Percentiles rank a stretch among this genome's conserved stretches.
These are phyloP conservation scores for Diplodia intermedia DNA, from an alignment of 2,329 filamentous ascomycete genomes.

Conservation along the genomic window DNA sequence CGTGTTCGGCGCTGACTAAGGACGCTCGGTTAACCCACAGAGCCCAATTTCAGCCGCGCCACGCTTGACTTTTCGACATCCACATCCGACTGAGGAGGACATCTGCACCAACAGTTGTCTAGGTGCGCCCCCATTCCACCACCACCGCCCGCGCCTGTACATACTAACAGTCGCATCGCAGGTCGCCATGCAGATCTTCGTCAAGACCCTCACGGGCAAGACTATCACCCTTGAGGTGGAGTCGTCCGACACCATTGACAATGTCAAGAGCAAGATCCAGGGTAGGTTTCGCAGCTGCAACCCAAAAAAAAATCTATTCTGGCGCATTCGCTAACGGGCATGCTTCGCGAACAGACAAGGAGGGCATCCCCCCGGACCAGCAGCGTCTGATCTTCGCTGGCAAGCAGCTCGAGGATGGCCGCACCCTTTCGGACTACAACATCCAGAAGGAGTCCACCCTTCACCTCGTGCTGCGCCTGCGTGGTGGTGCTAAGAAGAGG, in stretches of 20 bases:
- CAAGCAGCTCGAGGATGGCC: constrained; percentile 99
- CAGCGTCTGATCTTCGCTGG: constrained; percentile 99
- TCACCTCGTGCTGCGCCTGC: constrained; percentile 95
- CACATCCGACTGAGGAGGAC: constrained; percentile 66
- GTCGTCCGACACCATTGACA: constrained; percentile 99
- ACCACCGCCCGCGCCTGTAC: neutral
- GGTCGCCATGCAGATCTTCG: constrained; percentile 59
- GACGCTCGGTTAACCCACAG: constrained; percentile 23
- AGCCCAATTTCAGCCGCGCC: constrained; percentile 29
- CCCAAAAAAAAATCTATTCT: neutral
- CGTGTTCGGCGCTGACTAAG: constrained; percentile 21
- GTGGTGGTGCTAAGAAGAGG: constrained; percentile 98
- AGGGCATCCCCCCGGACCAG: constrained; percentile 98
- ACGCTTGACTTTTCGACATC: constrained; percentile 37
- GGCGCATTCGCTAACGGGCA: constrained; percentile 39
- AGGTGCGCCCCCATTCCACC: constrained; percentile 50
- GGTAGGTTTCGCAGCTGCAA: constrained; percentile 53
- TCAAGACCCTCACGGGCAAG: constrained; percentile 89
- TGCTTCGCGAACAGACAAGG: constrained; percentile 79
- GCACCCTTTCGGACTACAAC: constrained; percentile 99
- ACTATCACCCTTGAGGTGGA: constrained; percentile 99
- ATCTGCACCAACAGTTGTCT: constrained; percentile 56
- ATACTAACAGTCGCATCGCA: constrained; percentile 34
- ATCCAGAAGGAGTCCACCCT: constrained; percentile 99
- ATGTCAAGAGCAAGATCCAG: constrained; percentile 98